A percentile compares a stretch with the other conserved stretches of the same genome.
These are phyloP conservation scores for Balamuthia mandrillaris DNA, from an alignment of 208 protist species.

Conservation along the genomic window DNA sequence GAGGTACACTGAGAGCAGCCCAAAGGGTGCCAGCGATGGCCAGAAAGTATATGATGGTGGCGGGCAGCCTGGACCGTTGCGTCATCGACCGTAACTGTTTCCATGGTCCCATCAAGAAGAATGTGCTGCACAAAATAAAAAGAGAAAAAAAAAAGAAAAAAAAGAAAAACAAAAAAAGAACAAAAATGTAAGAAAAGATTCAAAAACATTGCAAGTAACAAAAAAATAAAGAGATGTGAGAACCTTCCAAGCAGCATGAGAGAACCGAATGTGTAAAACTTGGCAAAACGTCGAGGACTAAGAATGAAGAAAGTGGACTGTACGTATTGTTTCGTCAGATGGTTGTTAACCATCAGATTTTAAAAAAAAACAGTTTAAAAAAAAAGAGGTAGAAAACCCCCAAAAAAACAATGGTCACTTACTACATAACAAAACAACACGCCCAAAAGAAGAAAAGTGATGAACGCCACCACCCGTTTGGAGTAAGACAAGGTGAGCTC, in stretches of 20 bases:
- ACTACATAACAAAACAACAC: too few relatives aligned
- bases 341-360: too few relatives aligned
- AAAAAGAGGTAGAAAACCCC: too few relatives aligned
- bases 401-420: too few relatives aligned
- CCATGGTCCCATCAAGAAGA: constrained; percentile 17
- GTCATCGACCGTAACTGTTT: constrained; percentile 5
- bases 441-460: too few relatives aligned
- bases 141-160: too few relatives aligned
- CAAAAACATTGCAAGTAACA: not conserved
- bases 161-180: not conserved
- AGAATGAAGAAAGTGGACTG: not conserved
- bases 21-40: constrained; percentile 1
- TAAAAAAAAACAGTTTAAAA: too few relatives aligned
- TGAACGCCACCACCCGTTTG: too few relatives aligned
- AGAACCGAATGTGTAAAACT: constrained; percentile 3
- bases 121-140: not conserved
- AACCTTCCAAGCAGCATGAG: not conserved
- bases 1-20: not conserved
- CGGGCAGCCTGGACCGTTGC: not conserved
- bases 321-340: too few relatives aligned
- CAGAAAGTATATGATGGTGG: not conserved
- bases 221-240: not conserved
- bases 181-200: not conserved
- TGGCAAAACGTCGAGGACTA: not conserved
- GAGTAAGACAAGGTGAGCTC: too few relatives aligned